Evolutionary conservation across 2,329 filamentous ascomycete genomes (phyloP).

Genomic region (Hypocrella siamensis): DNA sequence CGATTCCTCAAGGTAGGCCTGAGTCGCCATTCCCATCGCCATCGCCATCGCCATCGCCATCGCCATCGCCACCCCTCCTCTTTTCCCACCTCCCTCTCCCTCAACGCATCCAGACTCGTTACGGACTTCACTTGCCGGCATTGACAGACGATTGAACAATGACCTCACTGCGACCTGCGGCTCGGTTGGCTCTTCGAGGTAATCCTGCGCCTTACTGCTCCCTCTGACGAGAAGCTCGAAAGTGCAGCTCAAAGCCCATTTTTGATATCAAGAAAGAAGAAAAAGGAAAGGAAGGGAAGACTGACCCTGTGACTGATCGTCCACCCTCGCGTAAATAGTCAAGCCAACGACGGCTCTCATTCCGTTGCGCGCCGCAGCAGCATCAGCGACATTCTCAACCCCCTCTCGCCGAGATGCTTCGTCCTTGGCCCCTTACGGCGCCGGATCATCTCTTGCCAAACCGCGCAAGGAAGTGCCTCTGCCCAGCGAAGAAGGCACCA

Average conservation of each 20-base stretch:
- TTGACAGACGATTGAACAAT: slow-evolving; percentile 19
- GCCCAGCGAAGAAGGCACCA: slow-evolving; percentile 63
- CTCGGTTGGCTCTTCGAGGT: slow-evolving; percentile 38
- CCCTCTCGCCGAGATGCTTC: slow-evolving; percentile 49
- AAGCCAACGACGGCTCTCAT: slow-evolving; percentile 49
- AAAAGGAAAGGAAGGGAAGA: no score
- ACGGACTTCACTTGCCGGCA: background rate
- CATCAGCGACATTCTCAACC: slow-evolving; percentile 48
- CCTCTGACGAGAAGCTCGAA: no score
- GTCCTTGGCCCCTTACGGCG: slow-evolving; percentile 35
- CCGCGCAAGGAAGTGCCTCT: slow-evolving; percentile 58
- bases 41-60: background rate
- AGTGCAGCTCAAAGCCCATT: no score
- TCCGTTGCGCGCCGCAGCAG: slow-evolving; percentile 46
- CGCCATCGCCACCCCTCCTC: background rate
- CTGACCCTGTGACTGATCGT: background rate
- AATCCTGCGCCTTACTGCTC: no score
- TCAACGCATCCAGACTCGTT: background rate
- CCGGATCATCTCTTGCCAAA: slow-evolving; percentile 36
- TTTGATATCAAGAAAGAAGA: no score
- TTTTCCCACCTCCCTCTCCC: background rate
- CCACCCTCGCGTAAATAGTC: slow-evolving; percentile 24
- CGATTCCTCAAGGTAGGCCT: slow-evolving; percentile 7
- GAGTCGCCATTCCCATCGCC: background rate
- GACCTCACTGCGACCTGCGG: slow-evolving; percentile 31